Base-by-base conservation (phyloP, 2,329 filamentous ascomycete genomes). In the Clarireedia sp. region DNA sequence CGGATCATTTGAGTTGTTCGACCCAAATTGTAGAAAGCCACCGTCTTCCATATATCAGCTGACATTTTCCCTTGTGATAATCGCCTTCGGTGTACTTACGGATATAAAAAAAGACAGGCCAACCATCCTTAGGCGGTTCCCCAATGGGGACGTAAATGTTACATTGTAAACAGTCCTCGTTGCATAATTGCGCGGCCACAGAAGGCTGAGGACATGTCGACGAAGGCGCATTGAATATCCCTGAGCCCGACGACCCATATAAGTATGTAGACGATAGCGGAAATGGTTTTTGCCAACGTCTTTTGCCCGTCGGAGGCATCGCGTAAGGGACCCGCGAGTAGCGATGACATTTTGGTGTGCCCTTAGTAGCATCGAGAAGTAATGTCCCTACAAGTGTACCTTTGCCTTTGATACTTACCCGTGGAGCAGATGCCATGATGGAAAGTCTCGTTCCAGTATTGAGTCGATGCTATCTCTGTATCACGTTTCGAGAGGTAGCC, bases 271-370 rank as follows among this genome's bases (percentile, higher is more conserved):
- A 5, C 17, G 54, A 43, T 5, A 56, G 37, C 36, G 26, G 23
- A 6, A 33, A 19, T 3, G 49, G 46, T 10, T 49, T 48, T 37
- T 29, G 48, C 47, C 47, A 56, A 43, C 54, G 19, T 37, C 48
- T 38, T 16, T 29, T 8, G 3, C 49, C 54, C 16, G 21, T 48
- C 53, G 54, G 49, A 21, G 54, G 54, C n/a, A 48, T 19, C 37
- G 49, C 48, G 41, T 56, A 56, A 7, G 54, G 54, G 8, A 56
- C 36, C 16, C 36, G 21, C 16, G 26, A 47, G 83, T 86, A 87
- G 23, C 52, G 52, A 29, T 54, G 26, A 36, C 52, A 54, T 54
- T 49, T 54, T 38, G 29, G 17, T 53, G 46, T 46, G 12, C 36
- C 44, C 8, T 41, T 47, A 16, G 29, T 5, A 26, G 24, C 46